Base-by-base conservation (phyloP, 2,329 filamentous ascomycete genomes). In the Metarhizium guizhouense region DNA sequence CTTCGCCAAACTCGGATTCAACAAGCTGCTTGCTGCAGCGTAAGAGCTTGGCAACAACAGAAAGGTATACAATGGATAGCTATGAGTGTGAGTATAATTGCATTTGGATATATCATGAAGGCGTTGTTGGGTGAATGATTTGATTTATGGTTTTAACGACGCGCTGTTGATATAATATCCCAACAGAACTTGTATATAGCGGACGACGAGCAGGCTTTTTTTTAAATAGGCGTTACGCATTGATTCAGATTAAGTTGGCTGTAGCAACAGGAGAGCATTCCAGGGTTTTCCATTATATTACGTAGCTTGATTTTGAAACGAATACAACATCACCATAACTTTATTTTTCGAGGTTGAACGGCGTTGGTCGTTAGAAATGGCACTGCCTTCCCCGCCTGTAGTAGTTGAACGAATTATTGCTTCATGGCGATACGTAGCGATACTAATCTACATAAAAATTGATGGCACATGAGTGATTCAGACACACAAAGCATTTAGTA, bases 1-100 rank as follows among this genome's bases (percentile, higher is more conserved):
- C 60, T 96, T 96, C 77, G 80, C 82, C 29, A 85, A 84, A 70
- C 64, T 86, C 45, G 83, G 83, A 10, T 82, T 84, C 65, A 72
- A 69, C 61, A 71, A 71, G 61, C 53, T 65, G 47, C 36, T 65
- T 53, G 57, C 57, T 14, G 52, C 53, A 14, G 56, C 47, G 34
- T 59, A 43, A 55, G 47, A 5, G 51, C 20, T 45, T 52, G 43
- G 52, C 20, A 56, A 7, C n/a, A 18, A 14, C 14, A 20, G 14
- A 10, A 30, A 32, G 13, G 25, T 13, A 30, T 16, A 8, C 20
- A 5, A 14, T 13, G 20, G 10, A 13, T 29, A 7, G 18, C 36
- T 11, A 42, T 8, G 20, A 10, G n/a, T 10, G 13, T 7, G 34
- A 20, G 10, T 4, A 16, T 30, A 14, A 3, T 18, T 14, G 7